Percentiles rank a stretch among this genome's conserved stretches.
Evolutionary conservation across 768 basidiomycete genomes (phyloP).

Genomic region (Exsudoporus frostii): DNA sequence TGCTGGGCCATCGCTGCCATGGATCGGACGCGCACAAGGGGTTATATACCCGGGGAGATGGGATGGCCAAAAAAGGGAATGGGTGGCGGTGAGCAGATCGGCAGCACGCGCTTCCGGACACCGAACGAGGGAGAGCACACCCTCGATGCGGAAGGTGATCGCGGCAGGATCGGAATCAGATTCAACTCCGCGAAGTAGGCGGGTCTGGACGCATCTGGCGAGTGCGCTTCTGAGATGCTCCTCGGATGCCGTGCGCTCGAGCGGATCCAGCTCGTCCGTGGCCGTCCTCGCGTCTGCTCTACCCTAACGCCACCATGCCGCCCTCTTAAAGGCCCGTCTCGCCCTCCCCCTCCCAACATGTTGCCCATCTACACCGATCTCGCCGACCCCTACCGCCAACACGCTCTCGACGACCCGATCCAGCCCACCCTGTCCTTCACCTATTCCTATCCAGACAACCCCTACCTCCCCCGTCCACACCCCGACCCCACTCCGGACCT

Average conservation of each 20-base stretch:
- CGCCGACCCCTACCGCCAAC: background rate
- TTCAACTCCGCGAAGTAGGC: conserved; percentile 22
- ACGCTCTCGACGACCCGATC: background rate
- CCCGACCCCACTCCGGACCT: conserved; percentile 5
- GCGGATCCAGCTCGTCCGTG: conserved; percentile 4
- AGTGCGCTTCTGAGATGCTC: conserved; percentile 12
- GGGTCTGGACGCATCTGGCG: too few species aligned
- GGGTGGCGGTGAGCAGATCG: conserved; percentile 19
- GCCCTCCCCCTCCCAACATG: conserved; percentile 3
- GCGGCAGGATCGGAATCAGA: conserved; percentile 23
- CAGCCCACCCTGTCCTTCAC: conserved; percentile 2
- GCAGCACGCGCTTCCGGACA: conserved; percentile 4
- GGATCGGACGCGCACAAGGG: conserved; percentile 5
- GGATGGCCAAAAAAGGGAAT: conserved; percentile 13
- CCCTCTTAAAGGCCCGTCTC: conserved; percentile 11
- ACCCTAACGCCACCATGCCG: background rate
- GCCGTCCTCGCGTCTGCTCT: too few species aligned
- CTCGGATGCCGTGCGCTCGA: conserved; percentile 23
- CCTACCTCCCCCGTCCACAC: conserved; percentile 5
- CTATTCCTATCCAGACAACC: conserved; percentile 15
- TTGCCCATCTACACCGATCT: conserved; percentile 11
- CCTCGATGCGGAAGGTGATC: conserved; percentile 21
- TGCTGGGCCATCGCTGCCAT: conserved; percentile 20
- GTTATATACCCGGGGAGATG: conserved; percentile 16
- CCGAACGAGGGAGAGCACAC: background rate